These are phyloP conservation scores for Neocatenulostroma microsporum DNA, from an alignment of 2,329 filamentous ascomycete species.

Conservation along the genomic window DNA sequence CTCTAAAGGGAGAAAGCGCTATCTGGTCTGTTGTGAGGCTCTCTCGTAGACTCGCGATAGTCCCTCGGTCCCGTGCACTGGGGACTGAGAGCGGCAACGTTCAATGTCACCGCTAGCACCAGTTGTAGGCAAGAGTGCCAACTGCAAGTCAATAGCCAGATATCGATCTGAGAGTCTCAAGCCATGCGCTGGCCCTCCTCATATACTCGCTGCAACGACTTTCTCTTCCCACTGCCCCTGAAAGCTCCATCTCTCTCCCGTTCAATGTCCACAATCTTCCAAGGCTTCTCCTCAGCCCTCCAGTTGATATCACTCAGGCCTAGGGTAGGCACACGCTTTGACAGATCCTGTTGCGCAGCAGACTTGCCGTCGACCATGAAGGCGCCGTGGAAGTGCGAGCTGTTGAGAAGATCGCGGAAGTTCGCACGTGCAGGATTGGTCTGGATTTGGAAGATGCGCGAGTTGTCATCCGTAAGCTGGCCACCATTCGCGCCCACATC, in stretches of 20 bases:
- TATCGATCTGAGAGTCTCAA: no score
- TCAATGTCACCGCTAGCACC: no score
- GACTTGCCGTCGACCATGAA: constrained; percentile 24
- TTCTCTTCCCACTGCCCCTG: constrained; percentile 8
- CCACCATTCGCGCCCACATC: no score
- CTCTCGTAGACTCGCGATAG: no score
- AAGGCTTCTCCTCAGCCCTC: constrained; percentile 31
- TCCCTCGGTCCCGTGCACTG: no score
- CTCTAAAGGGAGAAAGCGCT: no score
- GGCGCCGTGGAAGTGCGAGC: constrained; percentile 24
- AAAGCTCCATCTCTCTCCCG: constrained; percentile 16
- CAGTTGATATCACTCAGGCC: constrained; percentile 36
- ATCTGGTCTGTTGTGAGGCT: no score
- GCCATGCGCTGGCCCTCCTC: no score
- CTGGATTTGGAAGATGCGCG: constrained; percentile 34
- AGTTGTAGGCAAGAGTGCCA: no score
- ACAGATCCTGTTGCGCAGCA: constrained; percentile 31
- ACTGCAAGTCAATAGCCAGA: no score
- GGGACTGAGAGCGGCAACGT: no score
- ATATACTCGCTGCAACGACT: constrained; percentile 13
- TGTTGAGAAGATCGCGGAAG: constrained; percentile 37
- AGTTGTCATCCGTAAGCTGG: constrained; percentile 1
- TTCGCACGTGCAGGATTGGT: constrained; percentile 32
- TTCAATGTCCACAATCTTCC: constrained; percentile 23
- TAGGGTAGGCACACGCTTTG: constrained; percentile 31